A percentile compares a stretch with the other conserved stretches of the same genome.
These are phyloP conservation scores for Arthrinium phaeospermum DNA, from an alignment of 2,329 filamentous ascomycete species.

Conservation along the genomic window DNA sequence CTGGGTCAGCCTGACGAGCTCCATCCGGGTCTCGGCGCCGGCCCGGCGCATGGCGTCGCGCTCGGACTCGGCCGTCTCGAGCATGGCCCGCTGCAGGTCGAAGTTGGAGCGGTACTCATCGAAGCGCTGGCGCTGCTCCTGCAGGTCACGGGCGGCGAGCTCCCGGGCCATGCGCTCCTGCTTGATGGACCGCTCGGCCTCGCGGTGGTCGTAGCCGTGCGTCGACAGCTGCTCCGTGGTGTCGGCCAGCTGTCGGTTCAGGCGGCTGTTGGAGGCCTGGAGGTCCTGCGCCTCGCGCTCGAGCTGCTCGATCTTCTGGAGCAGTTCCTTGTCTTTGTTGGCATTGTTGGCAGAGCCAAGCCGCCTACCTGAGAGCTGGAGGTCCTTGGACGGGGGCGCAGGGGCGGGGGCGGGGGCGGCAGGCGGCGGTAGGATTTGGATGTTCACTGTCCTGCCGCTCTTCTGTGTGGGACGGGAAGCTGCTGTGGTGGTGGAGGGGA, in stretches of 20 bases:
- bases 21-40: slow-evolving; percentile 34
- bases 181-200: slow-evolving; percentile 35
- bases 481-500: neutral
- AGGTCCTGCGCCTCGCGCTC: slow-evolving; percentile 40
- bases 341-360: slow-evolving; percentile 27
- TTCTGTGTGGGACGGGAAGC: neutral
- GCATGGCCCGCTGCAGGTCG: slow-evolving; percentile 37
- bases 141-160: slow-evolving; percentile 39
- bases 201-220: slow-evolving; percentile 36
- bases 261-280: slow-evolving; percentile 36
- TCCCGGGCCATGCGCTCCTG: slow-evolving; percentile 41
- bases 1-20: slow-evolving; percentile 32
- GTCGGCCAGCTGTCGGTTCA: slow-evolving; percentile 39
- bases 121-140: slow-evolving; percentile 42
- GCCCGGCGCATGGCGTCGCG: slow-evolving; percentile 39
- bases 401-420: neutral
- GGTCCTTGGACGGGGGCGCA: slow-evolving; percentile 29
- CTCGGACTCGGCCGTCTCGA: slow-evolving; percentile 41
- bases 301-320: slow-evolving; percentile 43
- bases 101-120: slow-evolving; percentile 44
- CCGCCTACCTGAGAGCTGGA: slow-evolving; percentile 34
- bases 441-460: neutral
- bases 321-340: slow-evolving; percentile 35
- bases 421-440: neutral
- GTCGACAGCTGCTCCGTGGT: slow-evolving; percentile 37